Evolutionary conservation across 306 rosid species (phyloP).

Genomic region (Cicer arietinum): DNA sequence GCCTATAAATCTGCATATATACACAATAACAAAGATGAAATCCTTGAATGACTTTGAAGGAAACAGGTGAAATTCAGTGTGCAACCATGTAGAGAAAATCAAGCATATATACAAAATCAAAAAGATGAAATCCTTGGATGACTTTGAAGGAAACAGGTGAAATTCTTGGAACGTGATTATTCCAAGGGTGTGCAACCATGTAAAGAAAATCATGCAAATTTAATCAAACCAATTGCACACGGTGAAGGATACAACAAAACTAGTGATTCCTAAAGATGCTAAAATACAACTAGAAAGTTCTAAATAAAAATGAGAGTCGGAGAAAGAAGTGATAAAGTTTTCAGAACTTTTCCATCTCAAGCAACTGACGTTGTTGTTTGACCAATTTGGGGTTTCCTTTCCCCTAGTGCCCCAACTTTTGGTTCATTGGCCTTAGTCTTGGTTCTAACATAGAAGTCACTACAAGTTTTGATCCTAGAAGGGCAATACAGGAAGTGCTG

Average conservation of each 20-base stretch:
- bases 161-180: constrained; percentile 32
- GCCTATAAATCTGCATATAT: constrained; percentile 60
- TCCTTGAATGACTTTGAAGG: constrained; percentile 11
- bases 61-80: background rate
- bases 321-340: background rate
- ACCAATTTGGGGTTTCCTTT: too few relatives aligned
- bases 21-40: constrained; percentile 26
- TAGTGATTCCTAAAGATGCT: constrained; percentile 8
- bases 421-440: too few relatives aligned
- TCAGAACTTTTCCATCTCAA: too few relatives aligned
- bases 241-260: constrained; percentile 24
- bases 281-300: constrained; percentile 14
- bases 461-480: too few relatives aligned
- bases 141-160: constrained; percentile 24
- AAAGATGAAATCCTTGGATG: constrained; percentile 24
- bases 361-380: too few relatives aligned
- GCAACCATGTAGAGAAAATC: constrained; percentile 8
- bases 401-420: too few relatives aligned
- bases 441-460: too few relatives aligned
- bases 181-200: background rate
- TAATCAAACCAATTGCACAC: constrained; percentile 19
- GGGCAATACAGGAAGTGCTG: too few relatives aligned
- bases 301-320: background rate
- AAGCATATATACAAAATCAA: constrained; percentile 40
- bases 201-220: constrained; percentile 23